A percentile compares a stretch with the other conserved stretches of the same genome.
Evolutionary conservation across 345 rosid genomes (phyloP).

Genomic region (Eucalyptus grandis): DNA sequence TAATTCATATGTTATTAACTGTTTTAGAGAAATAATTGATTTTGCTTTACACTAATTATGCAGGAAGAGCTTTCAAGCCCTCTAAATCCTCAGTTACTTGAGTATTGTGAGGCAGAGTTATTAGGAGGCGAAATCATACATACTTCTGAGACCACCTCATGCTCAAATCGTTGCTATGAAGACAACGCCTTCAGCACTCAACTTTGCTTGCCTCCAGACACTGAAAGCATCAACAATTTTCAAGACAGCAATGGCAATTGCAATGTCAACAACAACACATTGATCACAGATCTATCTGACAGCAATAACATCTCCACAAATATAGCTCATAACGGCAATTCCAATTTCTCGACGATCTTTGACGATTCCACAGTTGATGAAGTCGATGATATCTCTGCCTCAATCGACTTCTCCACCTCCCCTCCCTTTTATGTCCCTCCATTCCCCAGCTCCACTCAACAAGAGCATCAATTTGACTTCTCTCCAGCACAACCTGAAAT

Average conservation of each 20-base stretch:
- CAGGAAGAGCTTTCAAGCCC: conserved; percentile 88
- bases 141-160: conserved; percentile 40
- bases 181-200: conserved; percentile 32
- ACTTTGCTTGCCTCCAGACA: conserved; percentile 15
- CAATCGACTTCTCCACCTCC: conserved; percentile 84
- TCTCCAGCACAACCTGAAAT: conserved; percentile 28
- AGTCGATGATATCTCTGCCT: conserved; percentile 72
- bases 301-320: not conserved
- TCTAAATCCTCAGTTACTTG: conserved; percentile 49
- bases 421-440: conserved; percentile 43
- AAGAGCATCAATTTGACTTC: conserved; percentile 51
- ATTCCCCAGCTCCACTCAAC: conserved; percentile 6
- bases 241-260: conserved; percentile 4
- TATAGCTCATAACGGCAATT: conserved; percentile 2
- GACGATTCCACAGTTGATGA: conserved; percentile 22
- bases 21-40: not conserved
- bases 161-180: conserved; percentile 41
- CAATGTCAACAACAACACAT: not conserved
- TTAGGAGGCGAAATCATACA: conserved; percentile 51
- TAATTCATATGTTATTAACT: not conserved
- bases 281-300: not conserved
- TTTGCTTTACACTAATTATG: not conserved
- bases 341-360: conserved; percentile 38
- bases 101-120: conserved; percentile 54
- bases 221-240: conserved; percentile 9